A percentile compares a stretch with the other conserved stretches of the same genome.
phyloP scores from a whole-genome alignment of 345 rosid genomes.

The Passiflora organensis region DNA sequence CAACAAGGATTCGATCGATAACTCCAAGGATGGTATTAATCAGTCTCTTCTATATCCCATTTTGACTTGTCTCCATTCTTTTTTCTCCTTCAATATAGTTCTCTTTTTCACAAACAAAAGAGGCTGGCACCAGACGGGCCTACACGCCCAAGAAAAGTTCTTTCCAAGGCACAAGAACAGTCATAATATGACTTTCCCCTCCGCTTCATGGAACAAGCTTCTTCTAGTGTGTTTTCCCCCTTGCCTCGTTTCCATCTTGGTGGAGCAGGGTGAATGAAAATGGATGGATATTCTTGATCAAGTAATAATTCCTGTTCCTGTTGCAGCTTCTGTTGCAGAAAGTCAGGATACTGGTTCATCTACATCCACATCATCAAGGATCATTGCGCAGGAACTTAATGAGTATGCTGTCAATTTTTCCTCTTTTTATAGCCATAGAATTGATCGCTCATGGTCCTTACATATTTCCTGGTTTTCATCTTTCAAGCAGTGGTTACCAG shows the following conservation, averaged over 20 bases:
- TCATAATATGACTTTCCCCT: too few relatives aligned
- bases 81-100: too few relatives aligned
- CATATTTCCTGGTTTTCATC: constrained; percentile 18
- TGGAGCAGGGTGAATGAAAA: too few relatives aligned
- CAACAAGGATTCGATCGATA: constrained; percentile 70
- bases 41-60: constrained; percentile 5
- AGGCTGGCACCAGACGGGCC: too few relatives aligned
- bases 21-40: constrained; percentile 74
- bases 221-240: neutral
- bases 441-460: constrained; percentile 1
- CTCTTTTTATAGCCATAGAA: constrained; percentile 7
- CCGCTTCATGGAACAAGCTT: too few relatives aligned
- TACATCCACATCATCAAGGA: constrained; percentile 55
- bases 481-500: constrained; percentile 61
- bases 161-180: too few relatives aligned
- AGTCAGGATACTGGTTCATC: constrained; percentile 83
- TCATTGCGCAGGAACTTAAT: constrained; percentile 58
- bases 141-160: too few relatives aligned
- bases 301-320: constrained; percentile 15
- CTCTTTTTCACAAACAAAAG: too few relatives aligned
- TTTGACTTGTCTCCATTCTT: too few relatives aligned
- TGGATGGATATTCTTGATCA: too few relatives aligned
- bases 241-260: too few relatives aligned
- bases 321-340: constrained; percentile 68
- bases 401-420: constrained; percentile 53